Conservation (phyloP, 495 filamentous ascomycete species). For the Penicillium odoratum region DNA sequence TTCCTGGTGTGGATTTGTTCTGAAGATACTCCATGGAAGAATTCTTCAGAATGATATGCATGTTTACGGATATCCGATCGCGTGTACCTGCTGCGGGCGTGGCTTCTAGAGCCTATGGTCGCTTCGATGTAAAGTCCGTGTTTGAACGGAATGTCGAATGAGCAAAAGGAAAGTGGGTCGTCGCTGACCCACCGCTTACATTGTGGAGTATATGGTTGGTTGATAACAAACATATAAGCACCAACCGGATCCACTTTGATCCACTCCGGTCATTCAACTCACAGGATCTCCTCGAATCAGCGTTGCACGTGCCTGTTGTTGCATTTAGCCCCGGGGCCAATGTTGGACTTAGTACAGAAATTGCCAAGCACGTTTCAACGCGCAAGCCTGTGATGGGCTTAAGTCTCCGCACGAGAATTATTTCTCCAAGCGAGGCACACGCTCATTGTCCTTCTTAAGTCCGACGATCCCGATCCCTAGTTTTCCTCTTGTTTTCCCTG, state of each 20-base stretch:
- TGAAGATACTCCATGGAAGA: background rate
- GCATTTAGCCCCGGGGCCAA: conserved; percentile 7
- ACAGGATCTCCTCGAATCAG: conserved; percentile 31
- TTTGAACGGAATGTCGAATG: background rate
- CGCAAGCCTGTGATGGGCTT: conserved; percentile 30
- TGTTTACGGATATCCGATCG: conserved; percentile 5
- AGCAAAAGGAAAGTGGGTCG: background rate
- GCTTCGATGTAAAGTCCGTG: conserved; percentile 5
- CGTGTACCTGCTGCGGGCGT: conserved; percentile 12
- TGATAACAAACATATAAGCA: conserved; percentile 19
- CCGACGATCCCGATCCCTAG: background rate
- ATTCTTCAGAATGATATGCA: background rate
- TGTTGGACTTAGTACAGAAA: conserved; percentile 4
- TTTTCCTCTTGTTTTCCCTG: background rate
- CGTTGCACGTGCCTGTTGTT: conserved; percentile 36
- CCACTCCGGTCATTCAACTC: conserved; percentile 7
- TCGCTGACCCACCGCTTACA: conserved; percentile 10
- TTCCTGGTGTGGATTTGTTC: too few species aligned
- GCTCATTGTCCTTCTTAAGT: conserved; percentile 5
- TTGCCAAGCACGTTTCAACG: conserved; percentile 39
- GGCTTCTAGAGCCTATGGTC: conserved; percentile 14
- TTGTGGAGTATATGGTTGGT: conserved; percentile 11
- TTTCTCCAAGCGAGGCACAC: conserved; percentile 18
- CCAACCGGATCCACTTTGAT: conserved; percentile 3
- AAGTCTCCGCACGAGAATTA: conserved; percentile 11